These are phyloP conservation scores for Zasmidium angulare DNA, from an alignment of 2,329 filamentous ascomycete genomes.

Conservation along the genomic window DNA sequence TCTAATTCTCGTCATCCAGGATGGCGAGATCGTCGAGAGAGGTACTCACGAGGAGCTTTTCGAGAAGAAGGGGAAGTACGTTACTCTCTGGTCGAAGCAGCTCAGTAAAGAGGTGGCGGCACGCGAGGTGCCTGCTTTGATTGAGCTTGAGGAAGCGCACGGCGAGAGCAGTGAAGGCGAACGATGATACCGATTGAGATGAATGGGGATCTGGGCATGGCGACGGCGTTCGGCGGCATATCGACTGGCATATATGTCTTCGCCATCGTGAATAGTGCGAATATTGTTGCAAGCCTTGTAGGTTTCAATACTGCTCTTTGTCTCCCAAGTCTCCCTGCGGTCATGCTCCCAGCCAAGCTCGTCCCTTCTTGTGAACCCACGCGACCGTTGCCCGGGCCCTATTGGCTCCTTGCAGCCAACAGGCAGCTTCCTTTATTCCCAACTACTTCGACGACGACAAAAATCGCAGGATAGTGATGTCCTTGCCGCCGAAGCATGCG, in stretches of 20 bases:
- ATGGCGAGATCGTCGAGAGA: slow-evolving; percentile 69
- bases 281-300: too few species aligned
- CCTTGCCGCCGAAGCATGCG: too few species aligned
- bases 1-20: slow-evolving; percentile 72
- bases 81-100: slow-evolving; percentile 36
- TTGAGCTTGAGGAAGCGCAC: slow-evolving; percentile 1
- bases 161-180: neutral
- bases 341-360: too few species aligned
- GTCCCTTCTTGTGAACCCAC: too few species aligned
- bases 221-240: neutral
- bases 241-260: neutral
- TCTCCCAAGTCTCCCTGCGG: too few species aligned
- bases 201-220: neutral
- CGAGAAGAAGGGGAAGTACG: slow-evolving; percentile 35
- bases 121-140: slow-evolving; percentile 13
- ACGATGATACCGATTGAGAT: neutral
- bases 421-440: too few species aligned
- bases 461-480: too few species aligned
- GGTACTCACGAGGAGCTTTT: slow-evolving; percentile 75
- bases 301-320: too few species aligned
- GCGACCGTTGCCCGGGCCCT: too few species aligned
- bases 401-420: too few species aligned
- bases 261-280: too few species aligned
- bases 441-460: too few species aligned
- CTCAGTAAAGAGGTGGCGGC: slow-evolving; percentile 24